These are phyloP conservation scores for Carex scoparia DNA, from an alignment of 176 grass and related monocot genomes.

Conservation along the genomic window DNA sequence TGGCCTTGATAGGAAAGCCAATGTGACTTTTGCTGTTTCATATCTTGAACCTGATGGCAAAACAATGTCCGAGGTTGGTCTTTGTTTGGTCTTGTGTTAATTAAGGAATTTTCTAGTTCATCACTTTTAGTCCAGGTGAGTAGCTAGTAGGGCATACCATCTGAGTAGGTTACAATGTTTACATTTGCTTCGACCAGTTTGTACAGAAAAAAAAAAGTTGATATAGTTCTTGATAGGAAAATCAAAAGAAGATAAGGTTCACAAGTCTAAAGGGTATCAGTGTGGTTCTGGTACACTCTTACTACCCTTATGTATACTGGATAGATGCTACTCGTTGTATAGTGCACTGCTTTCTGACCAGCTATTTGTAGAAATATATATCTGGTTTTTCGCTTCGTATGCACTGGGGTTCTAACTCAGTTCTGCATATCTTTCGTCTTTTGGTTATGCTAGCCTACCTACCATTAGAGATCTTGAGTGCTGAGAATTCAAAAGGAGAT, in stretches of 20 bases:
- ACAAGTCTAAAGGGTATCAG: not conserved
- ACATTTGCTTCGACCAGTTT: not conserved
- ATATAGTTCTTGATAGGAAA: not conserved
- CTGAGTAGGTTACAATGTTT: not conserved
- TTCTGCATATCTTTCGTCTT: not conserved
- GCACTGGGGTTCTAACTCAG: not conserved
- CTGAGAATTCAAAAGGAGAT: not conserved
- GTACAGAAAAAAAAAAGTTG: not conserved
- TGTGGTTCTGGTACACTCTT: not conserved
- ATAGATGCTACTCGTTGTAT: not conserved
- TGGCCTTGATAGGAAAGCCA: slow-evolving; percentile 23
- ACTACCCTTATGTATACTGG: not conserved
- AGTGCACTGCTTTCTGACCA: not conserved
- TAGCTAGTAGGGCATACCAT: not conserved
- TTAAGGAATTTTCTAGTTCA: too few relatives aligned
- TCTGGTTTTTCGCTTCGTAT: not conserved
- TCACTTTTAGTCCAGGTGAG: too few relatives aligned
- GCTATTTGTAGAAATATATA: not conserved
- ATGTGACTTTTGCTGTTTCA: slow-evolving; percentile 27
- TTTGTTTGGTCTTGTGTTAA: not conserved
- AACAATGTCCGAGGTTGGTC: slow-evolving; percentile 26
- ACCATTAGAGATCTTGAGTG: not conserved
- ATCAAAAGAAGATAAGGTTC: not conserved
- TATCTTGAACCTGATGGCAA: slow-evolving; percentile 30
- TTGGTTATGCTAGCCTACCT: not conserved